phyloP scores from a whole-genome alignment of 2,329 filamentous ascomycete genomes.

The Pseudocercospora crystallina region DNA sequence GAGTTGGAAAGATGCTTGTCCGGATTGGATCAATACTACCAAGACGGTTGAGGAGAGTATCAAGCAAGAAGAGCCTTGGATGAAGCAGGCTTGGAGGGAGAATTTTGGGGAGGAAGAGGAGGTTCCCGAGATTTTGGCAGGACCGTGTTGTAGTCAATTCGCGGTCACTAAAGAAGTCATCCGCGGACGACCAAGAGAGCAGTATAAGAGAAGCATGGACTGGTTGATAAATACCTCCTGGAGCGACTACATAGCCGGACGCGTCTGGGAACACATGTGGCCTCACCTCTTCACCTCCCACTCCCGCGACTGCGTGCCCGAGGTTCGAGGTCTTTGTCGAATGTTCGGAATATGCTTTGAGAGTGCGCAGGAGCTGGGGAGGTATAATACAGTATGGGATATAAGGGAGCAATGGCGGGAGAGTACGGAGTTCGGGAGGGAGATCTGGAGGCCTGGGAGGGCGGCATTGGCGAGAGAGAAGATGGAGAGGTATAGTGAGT shows the following conservation, averaged over 20 bases:
- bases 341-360: constrained; percentile 24
- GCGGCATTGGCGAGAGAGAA: constrained; percentile 5
- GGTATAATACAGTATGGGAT: constrained; percentile 24
- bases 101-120: constrained; percentile 20
- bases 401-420: constrained; percentile 14
- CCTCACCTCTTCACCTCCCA: constrained; percentile 20
- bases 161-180: constrained; percentile 20
- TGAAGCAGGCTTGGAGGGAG: constrained; percentile 15
- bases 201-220: constrained; percentile 16
- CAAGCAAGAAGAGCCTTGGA: constrained; percentile 22
- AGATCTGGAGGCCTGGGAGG: constrained; percentile 12
- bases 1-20: constrained; percentile 25
- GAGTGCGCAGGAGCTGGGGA: constrained; percentile 3
- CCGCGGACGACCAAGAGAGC: constrained; percentile 8
- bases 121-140: constrained; percentile 20
- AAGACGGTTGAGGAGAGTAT: constrained; percentile 16
- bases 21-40: constrained; percentile 21
- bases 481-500: constrained; percentile 5
- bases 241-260: constrained; percentile 18
- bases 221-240: constrained; percentile 16
- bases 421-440: constrained; percentile 16
- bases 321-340: constrained; percentile 17
- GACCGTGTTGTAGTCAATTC: constrained; percentile 27
- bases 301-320: constrained; percentile 16
- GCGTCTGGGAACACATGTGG: constrained; percentile 28